Percentiles rank a stretch among this genome's conserved stretches.
phyloP scores from a whole-genome alignment of 495 filamentous ascomycete species.

The Penicillium odoratum region DNA sequence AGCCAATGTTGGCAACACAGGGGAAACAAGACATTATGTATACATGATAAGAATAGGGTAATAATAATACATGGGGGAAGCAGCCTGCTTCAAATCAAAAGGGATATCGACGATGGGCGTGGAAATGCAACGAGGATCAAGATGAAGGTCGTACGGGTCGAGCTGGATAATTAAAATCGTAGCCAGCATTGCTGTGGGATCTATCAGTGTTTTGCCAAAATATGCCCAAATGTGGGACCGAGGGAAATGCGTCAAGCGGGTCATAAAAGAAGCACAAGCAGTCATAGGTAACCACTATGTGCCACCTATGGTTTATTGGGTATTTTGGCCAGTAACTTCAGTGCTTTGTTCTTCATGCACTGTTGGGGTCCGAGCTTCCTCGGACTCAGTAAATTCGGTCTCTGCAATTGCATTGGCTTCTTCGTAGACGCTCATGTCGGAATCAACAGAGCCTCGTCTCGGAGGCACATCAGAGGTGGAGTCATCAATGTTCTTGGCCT shows the following conservation, averaged over 20 bases:
- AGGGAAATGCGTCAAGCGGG: constrained; percentile 17
- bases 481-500: constrained; percentile 1
- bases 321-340: not conserved
- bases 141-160: not conserved
- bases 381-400: constrained; percentile 3
- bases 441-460: constrained; percentile 22
- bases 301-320: not conserved
- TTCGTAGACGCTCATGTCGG: constrained; percentile 28
- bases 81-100: constrained; percentile 6
- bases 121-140: not conserved
- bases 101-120: constrained; percentile 7
- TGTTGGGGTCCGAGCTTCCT: not conserved
- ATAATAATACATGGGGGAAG: constrained; percentile 3
- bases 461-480: constrained; percentile 5
- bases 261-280: constrained; percentile 1
- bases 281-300: not conserved
- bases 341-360: constrained; percentile 7
- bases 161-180: constrained; percentile 10
- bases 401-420: constrained; percentile 16
- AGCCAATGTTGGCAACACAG: not conserved
- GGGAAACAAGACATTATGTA: constrained; percentile 12
- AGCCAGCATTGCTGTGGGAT: constrained; percentile 9
- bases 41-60: constrained; percentile 2
- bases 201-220: constrained; percentile 11
- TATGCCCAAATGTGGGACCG: constrained; percentile 11